These are phyloP conservation scores for Taphrina betulina DNA, from an alignment of 1,139 yeast genomes.

Conservation along the genomic window DNA sequence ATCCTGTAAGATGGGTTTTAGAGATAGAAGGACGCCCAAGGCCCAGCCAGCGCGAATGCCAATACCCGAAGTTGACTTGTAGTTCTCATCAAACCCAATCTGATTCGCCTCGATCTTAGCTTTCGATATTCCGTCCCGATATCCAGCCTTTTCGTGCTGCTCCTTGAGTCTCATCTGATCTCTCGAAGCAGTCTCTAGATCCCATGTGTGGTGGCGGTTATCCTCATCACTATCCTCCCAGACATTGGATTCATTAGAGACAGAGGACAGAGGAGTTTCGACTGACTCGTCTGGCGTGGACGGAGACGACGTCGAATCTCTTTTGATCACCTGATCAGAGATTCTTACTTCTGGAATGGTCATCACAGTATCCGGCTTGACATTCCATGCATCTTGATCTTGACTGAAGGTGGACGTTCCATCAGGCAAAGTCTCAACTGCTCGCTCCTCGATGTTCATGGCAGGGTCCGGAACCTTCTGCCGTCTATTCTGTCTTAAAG, in stretches of 20 bases:
- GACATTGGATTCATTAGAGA: conserved; percentile 2
- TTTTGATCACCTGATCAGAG: not conserved
- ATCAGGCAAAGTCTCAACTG: conserved; percentile 18
- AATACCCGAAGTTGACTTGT: not conserved
- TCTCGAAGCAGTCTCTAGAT: not conserved
- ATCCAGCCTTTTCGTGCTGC: conserved; percentile 12
- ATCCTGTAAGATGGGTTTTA: too few species aligned
- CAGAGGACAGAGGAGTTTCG: conserved; percentile 17
- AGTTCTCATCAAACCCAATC: conserved; percentile 29
- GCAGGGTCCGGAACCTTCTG: not conserved
- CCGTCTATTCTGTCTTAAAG: not conserved
- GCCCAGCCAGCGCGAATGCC: conserved; percentile 26
- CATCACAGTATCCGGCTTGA: not conserved
- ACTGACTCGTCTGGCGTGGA: not conserved
- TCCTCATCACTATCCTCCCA: not conserved
- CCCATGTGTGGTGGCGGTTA: not conserved
- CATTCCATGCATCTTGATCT: not conserved
- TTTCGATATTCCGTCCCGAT: conserved; percentile 23
- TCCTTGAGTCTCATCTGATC: conserved; percentile 3
- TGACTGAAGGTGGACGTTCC: not conserved
- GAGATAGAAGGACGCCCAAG: conserved; percentile 9
- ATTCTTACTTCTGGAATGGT: not conserved
- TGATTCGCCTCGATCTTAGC: conserved; percentile 18
- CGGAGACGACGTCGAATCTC: not conserved
- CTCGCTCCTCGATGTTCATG: not conserved